A percentile compares a stretch with the other conserved stretches of the same genome.
phyloP scores from a whole-genome alignment of 176 grass and related monocot genomes.

The Carex pumila region DNA sequence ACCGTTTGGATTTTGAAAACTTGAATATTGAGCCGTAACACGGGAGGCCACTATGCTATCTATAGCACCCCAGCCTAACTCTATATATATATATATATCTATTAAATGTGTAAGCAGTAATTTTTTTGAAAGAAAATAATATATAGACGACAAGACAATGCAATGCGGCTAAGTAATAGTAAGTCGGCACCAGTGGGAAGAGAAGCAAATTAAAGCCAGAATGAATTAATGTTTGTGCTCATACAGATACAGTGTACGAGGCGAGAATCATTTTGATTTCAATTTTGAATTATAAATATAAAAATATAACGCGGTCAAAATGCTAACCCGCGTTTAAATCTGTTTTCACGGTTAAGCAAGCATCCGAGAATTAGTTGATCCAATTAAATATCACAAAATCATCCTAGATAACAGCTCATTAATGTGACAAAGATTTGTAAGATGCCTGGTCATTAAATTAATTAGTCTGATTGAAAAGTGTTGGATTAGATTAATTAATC shows the following conservation, averaged over 20 bases:
- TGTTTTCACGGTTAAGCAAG: conserved; percentile 24
- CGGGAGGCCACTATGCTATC: no score
- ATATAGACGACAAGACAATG: background rate
- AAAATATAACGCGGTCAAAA: background rate
- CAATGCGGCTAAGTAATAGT: background rate
- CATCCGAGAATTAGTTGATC: background rate
- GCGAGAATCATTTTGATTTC: background rate
- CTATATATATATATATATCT: no score
- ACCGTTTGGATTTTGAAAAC: no score
- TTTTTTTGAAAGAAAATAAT: background rate
- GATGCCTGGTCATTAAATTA: no score
- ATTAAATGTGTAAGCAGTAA: background rate
- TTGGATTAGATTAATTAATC: background rate
- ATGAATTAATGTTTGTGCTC: background rate
- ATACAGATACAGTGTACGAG: background rate
- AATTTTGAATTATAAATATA: no score
- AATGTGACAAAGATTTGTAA: background rate
- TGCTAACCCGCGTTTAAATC: conserved; percentile 6
- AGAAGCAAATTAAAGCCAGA: background rate
- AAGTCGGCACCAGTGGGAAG: background rate
- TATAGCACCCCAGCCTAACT: no score
- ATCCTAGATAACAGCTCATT: background rate
- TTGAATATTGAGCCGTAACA: no score
- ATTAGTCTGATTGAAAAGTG: background rate
- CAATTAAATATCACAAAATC: background rate